Evolutionary conservation across 2,329 filamentous ascomycete genomes (phyloP).

Genomic region (Chlorencoelia australis): DNA sequence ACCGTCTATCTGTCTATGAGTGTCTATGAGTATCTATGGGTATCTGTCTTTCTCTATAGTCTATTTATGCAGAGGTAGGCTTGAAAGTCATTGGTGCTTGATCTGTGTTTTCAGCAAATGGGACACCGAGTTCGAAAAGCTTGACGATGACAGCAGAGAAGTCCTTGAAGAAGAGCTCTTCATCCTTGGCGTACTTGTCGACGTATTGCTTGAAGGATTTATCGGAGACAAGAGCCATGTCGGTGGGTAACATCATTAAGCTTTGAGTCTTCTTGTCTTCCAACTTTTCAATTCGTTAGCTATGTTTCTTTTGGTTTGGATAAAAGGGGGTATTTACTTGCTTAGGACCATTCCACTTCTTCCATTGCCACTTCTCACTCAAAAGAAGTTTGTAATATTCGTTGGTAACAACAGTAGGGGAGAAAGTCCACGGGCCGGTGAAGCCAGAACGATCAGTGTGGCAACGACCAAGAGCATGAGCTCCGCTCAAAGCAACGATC

Average conservation of each 20-base stretch:
- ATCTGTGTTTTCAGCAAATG: conserved; percentile 59
- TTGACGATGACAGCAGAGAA: conserved; percentile 70
- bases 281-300: conserved; percentile 40
- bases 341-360: conserved; percentile 84
- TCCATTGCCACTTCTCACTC: conserved; percentile 85
- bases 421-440: conserved; percentile 86
- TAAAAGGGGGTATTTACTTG: conserved; percentile 35
- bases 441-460: conserved; percentile 84
- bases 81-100: conserved; percentile 55
- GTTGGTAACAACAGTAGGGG: conserved; percentile 84
- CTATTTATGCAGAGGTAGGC: conserved; percentile 31
- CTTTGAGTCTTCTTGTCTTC: conserved; percentile 80
- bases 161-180: conserved; percentile 86
- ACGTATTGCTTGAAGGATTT: conserved; percentile 74
- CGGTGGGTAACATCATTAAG: conserved; percentile 95
- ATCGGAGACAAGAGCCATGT: conserved; percentile 80
- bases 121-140: conserved; percentile 90
- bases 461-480: conserved; percentile 79
- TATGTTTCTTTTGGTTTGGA: neutral
- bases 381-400: conserved; percentile 85
- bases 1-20: too few relatives aligned
- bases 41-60: neutral
- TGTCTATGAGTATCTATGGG: too few relatives aligned
- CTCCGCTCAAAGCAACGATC: conserved; percentile 82
- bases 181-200: conserved; percentile 84